Conservation (phyloP, 441 rosid species). For the Pelargonium australe region DNA sequence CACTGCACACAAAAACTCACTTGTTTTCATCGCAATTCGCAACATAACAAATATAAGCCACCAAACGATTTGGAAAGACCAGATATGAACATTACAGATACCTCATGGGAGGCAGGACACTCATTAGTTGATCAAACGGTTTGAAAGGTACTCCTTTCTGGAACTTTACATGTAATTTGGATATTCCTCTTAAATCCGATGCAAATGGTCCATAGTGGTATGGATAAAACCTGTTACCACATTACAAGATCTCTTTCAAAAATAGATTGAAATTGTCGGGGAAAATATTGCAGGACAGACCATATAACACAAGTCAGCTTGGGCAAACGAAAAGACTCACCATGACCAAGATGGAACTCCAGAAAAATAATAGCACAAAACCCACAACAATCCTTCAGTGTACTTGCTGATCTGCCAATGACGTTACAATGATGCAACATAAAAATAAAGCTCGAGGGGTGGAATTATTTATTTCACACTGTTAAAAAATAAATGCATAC, state of each 20-base stretch:
- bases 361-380: slow-evolving; percentile 21
- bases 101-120: slow-evolving; percentile 23
- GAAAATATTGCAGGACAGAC: too few species aligned
- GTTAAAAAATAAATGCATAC: slow-evolving; percentile 8
- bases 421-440: neutral
- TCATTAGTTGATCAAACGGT: slow-evolving; percentile 25
- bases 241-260: neutral
- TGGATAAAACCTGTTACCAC: slow-evolving; percentile 22
- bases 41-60: neutral
- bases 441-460: neutral
- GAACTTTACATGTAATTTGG: slow-evolving; percentile 16
- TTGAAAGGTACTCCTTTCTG: slow-evolving; percentile 20
- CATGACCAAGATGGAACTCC: slow-evolving; percentile 27
- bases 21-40: neutral
- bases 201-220: slow-evolving; percentile 25
- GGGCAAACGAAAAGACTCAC: slow-evolving; percentile 8
- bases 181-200: slow-evolving; percentile 23
- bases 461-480: neutral
- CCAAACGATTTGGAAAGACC: neutral
- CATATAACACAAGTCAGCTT: too few species aligned
- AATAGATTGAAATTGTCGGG: too few species aligned
- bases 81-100: neutral
- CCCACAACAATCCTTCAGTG: slow-evolving; percentile 25
- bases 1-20: slow-evolving; percentile 10
- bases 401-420: slow-evolving; percentile 7